Evolutionary conservation across 306 rosid species (phyloP).

Genomic region (Cicer arietinum): DNA sequence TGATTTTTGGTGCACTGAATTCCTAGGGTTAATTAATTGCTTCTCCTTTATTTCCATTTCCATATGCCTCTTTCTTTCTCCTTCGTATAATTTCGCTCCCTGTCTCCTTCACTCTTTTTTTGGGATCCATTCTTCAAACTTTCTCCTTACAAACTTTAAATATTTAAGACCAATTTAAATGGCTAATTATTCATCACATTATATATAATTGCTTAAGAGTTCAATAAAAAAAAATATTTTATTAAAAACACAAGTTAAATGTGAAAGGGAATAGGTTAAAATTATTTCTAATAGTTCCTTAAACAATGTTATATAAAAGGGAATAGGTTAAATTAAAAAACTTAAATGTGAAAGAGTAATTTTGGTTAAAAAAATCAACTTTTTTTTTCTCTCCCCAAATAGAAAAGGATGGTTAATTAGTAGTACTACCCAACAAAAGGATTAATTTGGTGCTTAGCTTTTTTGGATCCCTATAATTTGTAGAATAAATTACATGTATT

Average conservation of each 20-base stretch:
- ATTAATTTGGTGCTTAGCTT: constrained; percentile 16
- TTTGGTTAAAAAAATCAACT: not conserved
- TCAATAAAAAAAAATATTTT: too few species aligned
- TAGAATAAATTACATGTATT: constrained; percentile 19
- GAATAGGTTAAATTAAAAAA: too few species aligned
- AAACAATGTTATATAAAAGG: too few species aligned
- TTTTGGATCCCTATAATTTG: constrained; percentile 28
- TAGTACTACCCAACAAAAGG: constrained; percentile 1
- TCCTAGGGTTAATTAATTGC: constrained; percentile 41
- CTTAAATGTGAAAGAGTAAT: too few species aligned
- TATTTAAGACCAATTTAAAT: not conserved
- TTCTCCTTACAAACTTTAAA: not conserved
- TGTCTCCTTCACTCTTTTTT: constrained; percentile 44
- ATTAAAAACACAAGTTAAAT: too few species aligned
- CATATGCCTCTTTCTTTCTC: constrained; percentile 23
- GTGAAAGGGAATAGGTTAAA: too few species aligned
- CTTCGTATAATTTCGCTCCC: constrained; percentile 38
- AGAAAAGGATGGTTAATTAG: not conserved
- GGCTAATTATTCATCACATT: not conserved
- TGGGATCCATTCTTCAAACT: not conserved
- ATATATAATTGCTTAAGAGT: not conserved
- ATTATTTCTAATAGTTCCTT: too few species aligned
- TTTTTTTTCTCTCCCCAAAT: not conserved
- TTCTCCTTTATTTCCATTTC: constrained; percentile 51
- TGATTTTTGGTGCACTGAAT: constrained; percentile 52